Percentiles rank a stretch among this genome's conserved stretches.
Evolutionary conservation across 805 yeast species (phyloP).

Genomic region (Ogataea siamensis): DNA sequence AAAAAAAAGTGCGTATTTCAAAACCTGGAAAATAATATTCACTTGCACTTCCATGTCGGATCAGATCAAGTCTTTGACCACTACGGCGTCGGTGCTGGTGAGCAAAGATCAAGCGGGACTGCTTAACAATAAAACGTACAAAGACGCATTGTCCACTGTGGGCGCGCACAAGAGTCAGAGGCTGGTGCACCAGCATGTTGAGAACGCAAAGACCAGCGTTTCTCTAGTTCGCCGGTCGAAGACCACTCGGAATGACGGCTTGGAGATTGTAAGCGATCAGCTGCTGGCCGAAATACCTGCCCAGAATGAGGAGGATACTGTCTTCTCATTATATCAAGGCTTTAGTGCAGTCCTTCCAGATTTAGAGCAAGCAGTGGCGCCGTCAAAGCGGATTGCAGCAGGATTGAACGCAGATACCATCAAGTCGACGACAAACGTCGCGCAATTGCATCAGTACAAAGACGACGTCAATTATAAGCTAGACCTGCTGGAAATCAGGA

Average conservation of each 20-base stretch:
- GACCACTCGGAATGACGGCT: constrained; percentile 35
- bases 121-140: constrained; percentile 34
- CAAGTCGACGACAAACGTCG: constrained; percentile 40
- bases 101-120: constrained; percentile 26
- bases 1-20: constrained; percentile 1
- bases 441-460: constrained; percentile 38
- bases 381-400: constrained; percentile 31
- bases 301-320: constrained; percentile 10
- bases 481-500: constrained; percentile 58
- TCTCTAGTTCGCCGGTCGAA: constrained; percentile 17
- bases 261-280: constrained; percentile 60
- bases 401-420: constrained; percentile 43
- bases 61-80: constrained; percentile 48
- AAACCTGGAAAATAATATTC: constrained; percentile 1
- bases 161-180: constrained; percentile 34
- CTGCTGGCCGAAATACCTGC: constrained; percentile 53
- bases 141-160: constrained; percentile 38
- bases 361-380: constrained; percentile 41
- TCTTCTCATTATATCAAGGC: constrained; percentile 65
- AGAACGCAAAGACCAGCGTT: constrained; percentile 12
- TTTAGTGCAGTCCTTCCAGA: constrained; percentile 58
- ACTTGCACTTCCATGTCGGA: constrained; percentile 23
- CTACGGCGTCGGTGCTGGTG: constrained; percentile 55
- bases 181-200: constrained; percentile 24
- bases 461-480: constrained; percentile 43